These are phyloP conservation scores for Xylona heveae DNA, from an alignment of 495 filamentous ascomycete species.

Conservation along the genomic window DNA sequence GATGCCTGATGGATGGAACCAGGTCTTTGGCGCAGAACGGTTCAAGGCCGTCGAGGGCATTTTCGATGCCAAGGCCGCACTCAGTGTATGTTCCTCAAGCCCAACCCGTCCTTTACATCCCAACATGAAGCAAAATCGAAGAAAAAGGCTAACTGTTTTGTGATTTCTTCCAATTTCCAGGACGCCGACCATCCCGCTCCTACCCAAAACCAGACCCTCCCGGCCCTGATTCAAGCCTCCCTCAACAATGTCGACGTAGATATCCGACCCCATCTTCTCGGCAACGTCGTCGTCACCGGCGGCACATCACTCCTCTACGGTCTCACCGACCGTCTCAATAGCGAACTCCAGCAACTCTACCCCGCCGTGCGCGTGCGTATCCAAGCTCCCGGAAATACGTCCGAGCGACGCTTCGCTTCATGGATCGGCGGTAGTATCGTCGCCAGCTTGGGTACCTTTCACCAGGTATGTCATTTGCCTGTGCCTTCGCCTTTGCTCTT, in stretches of 20 bases:
- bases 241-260: conserved; percentile 71
- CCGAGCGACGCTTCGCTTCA: conserved; percentile 70
- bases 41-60: conserved; percentile 70
- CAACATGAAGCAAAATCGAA: too few relatives aligned
- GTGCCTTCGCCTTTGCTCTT: conserved; percentile 1
- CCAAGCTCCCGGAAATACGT: conserved; percentile 60
- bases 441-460: conserved; percentile 92
- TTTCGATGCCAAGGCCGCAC: conserved; percentile 59
- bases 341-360: conserved; percentile 56
- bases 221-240: conserved; percentile 55
- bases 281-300: conserved; percentile 85
- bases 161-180: not conserved
- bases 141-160: too few relatives aligned
- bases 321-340: conserved; percentile 72
- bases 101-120: not conserved
- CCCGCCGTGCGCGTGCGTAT: conserved; percentile 69
- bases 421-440: conserved; percentile 97
- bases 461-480: conserved; percentile 31
- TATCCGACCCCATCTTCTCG: conserved; percentile 57
- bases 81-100: conserved; percentile 11
- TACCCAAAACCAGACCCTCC: conserved; percentile 51
- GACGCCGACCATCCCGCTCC: conserved; percentile 25
- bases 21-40: conserved; percentile 73
- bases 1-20: conserved; percentile 88
- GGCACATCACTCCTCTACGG: conserved; percentile 67